Percentiles rank a stretch among this genome's conserved stretches.
phyloP scores from a whole-genome alignment of 805 yeast species.

The Candida xiaguanensis region DNA sequence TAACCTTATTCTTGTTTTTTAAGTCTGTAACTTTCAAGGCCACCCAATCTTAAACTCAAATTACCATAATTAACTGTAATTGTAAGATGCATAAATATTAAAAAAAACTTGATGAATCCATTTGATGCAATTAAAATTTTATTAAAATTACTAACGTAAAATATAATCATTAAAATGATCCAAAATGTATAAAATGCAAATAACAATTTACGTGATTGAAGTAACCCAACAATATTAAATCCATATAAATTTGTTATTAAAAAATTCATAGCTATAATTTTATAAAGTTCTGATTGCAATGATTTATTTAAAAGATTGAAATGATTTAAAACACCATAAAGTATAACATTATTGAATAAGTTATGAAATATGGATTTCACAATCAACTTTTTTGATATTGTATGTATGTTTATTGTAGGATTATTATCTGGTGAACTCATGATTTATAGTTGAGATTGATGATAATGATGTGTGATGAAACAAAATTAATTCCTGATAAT shows the following conservation, averaged over 20 bases:
- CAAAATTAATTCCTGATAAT: too few relatives aligned
- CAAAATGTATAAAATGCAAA: conserved; percentile 1
- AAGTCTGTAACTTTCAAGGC: not conserved
- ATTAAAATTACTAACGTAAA: conserved; percentile 1
- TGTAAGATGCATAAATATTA: conserved; percentile 1
- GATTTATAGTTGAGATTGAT: not conserved
- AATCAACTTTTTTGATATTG: not conserved
- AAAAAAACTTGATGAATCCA: not conserved
- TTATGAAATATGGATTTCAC: not conserved
- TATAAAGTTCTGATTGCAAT: not conserved
- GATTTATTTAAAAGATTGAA: not conserved
- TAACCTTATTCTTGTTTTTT: not conserved
- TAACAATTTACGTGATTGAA: not conserved
- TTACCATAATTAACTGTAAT: conserved; percentile 3
- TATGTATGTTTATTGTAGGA: not conserved
- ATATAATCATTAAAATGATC: not conserved
- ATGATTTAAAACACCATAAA: conserved; percentile 2
- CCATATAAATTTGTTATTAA: conserved; percentile 4
- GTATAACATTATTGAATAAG: conserved; percentile 1
- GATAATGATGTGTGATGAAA: too few relatives aligned
- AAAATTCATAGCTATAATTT: conserved; percentile 2
- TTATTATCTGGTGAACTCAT: not conserved
- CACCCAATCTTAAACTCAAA: conserved; percentile 4
- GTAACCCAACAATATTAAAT: not conserved
- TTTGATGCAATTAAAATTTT: not conserved